Base-by-base conservation (phyloP, 495 filamentous ascomycete genomes). In the Xylona heveae region DNA sequence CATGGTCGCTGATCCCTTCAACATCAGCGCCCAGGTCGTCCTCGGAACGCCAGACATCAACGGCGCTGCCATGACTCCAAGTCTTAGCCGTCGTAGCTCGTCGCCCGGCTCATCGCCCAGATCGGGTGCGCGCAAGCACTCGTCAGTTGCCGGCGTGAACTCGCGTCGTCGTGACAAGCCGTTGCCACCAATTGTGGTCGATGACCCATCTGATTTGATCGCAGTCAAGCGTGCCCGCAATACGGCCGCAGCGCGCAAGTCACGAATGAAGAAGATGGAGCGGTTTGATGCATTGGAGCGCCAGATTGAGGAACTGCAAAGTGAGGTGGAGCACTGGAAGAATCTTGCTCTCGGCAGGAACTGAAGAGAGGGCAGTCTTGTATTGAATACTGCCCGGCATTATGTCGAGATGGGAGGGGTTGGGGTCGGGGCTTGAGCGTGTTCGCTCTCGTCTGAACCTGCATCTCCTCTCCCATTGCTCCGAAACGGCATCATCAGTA, bases 221-320 rank as follows among this genome's bases (percentile, higher is more conserved):
- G 80, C 79, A 6, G 66, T 80, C 60, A 95, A 94, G 66, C 81
- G 88, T 40, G 85, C 84, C 21, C 74, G 84, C 36, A 97, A 97
- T 53, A 97, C 88, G 9, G 62, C 85, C 53, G 88, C 88, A 28
- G 88, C 88, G 39, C 79, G 88, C 26, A 94, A 94, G 53, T 94
- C 85, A 24, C 77, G 88, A 8, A 70, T 78, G 38, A 74, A 79
- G 41, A 84, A 88, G 54, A 58, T 78, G 5, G 58, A 71, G 42
- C 68, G 70, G 31, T 60, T 78, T 34, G 64, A 73, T 6, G 62
- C 61, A 24, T 57, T 90, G 37, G 62, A 71, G 44, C 44, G 38
- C 4, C 50, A 56, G 30, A 68, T 72, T 34, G 53, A 44, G 24
- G 50, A 61, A 30, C 44, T 71, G 2, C 49, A 66, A 46, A 52